Base-by-base conservation (phyloP, 495 filamentous ascomycete genomes). In the Pseudoneurospora amorphoporcata region DNA sequence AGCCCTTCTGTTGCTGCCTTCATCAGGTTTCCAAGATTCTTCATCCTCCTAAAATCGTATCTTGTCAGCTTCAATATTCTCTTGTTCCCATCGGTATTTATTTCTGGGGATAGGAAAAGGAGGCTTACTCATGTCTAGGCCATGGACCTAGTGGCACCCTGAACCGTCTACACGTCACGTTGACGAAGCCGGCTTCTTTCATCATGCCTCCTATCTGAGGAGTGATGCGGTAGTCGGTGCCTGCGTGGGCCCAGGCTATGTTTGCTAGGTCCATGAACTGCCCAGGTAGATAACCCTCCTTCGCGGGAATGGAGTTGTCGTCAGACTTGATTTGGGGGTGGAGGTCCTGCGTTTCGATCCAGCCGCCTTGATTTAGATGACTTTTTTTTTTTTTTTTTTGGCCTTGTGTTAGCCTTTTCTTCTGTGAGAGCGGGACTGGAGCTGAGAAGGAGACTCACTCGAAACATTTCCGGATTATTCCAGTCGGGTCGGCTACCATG, bases 71-170 rank as follows among this genome's bases (percentile, higher is more conserved):
- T 23, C 45, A 53, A 14, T 1, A 23, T 9, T 53, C 23, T 23
- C 19, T 53, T 5, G 19, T 5, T 5, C 45, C 19, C 5, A 53
- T 3, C 4, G 10, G n/a, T 53, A n/a, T 23, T 9, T 2, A 23
- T 19, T 23, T 23, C 9, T 4, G 61, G 58, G 37, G 14, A 88
- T 74, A 23, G 43, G n/a, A 47, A 47, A 19, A 3, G 17, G 43
- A 8, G 9, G 4, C 78, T 38, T 82, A 86, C 65, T 39, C 32
- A 12, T 75, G 32, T 84, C 58, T 32, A 79, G 88, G 83, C 89
- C 88, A 90, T 7, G 84, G 79, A 53, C 89, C 90, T 7, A 83
- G 80, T 4, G 90, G 90, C 23, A 87, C 79, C 73, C 88, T 88
- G 72, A 80, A 82, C 12, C 82, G 69, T 40, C 78, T 78, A 74